Evolutionary conservation across 768 basidiomycete species (phyloP), one percentile per base, ranked within the genome.

Genomic region (Xerocomellus chrysenteron): DNA sequence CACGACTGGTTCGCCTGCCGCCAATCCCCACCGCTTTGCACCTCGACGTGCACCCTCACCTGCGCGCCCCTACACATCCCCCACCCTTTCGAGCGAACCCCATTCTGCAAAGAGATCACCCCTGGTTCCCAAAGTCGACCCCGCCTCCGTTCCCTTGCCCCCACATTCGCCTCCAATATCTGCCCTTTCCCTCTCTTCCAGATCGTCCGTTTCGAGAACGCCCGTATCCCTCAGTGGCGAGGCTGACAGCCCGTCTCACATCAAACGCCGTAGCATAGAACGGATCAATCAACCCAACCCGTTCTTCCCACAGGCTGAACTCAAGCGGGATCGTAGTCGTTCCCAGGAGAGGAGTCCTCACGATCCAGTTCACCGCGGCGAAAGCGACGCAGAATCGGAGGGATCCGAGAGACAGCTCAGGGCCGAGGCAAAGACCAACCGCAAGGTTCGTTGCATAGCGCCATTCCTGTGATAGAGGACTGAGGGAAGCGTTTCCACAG

Each of bases 401-500:
- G 64, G 72, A 28, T 71, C 78, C 32, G 80, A 83, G 51, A 79
- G 75, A 47, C 83, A 86, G 66, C 80, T 82, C 54, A 82, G 77
- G 65, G 86, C 84, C 2, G 83, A 84, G 62, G 91, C 92, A 12
- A 92, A 91, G 75, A 87, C 90, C n/a, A 86, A 87, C 69, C 84
- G 91, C 55, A 94, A 94, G 85, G 91, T 92, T 58, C 32, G 71
- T 65, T 47, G 17, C 39, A 33, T 28, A 40, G 46, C 32, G 9
- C 19, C 41, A 14, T 50, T 40, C 47, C 28, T 37, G 12, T 36
- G 30, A 12, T 14, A 36, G 30, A 43, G 33, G 50, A 30, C 52
- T 58, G 35, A 64, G 24, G 13, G 40, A 43, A 37, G 14, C n/a
- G 16, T 58, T 49, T 41, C 24, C 43, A 17, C 56, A 96, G 94